Conservation (phyloP, 805 yeast genomes). For the Kluyveromyces lactis region DNA sequence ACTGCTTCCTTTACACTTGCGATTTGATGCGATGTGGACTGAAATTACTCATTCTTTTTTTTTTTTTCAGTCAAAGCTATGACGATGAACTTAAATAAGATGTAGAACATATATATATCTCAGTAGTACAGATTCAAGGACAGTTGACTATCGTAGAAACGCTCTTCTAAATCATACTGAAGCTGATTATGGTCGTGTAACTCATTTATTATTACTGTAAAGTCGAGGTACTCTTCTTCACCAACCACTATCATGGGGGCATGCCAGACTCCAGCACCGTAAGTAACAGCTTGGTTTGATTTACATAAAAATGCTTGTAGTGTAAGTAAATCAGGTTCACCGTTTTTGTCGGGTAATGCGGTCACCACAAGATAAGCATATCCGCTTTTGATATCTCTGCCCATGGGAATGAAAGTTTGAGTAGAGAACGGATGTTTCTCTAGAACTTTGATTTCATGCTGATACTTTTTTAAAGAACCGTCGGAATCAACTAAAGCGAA, state of each 20-base stretch:
- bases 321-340: slow-evolving; percentile 54
- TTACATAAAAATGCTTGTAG: slow-evolving; percentile 63
- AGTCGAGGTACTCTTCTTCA: slow-evolving; percentile 47
- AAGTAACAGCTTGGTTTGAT: slow-evolving; percentile 86
- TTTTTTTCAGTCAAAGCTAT: not conserved
- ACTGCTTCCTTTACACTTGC: too few species aligned
- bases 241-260: slow-evolving; percentile 91
- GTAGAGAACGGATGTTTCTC: slow-evolving; percentile 88
- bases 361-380: slow-evolving; percentile 73
- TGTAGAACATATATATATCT: not conserved
- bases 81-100: too few species aligned
- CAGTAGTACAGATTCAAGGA: slow-evolving; percentile 3
- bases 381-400: slow-evolving; percentile 49
- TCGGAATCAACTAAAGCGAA: not conserved
- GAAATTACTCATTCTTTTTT: not conserved
- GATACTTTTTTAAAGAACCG: slow-evolving; percentile 4
- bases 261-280: slow-evolving; percentile 78
- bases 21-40: not conserved
- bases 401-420: slow-evolving; percentile 91
- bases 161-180: slow-evolving; percentile 64
- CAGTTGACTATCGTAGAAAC: slow-evolving; percentile 39
- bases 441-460: slow-evolving; percentile 55
- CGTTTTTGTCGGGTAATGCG: slow-evolving; percentile 46
- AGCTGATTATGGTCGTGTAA: slow-evolving; percentile 63
- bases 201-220: slow-evolving; percentile 83